phyloP scores from a whole-genome alignment of 805 yeast species.

The Lipomyces sp. region DNA sequence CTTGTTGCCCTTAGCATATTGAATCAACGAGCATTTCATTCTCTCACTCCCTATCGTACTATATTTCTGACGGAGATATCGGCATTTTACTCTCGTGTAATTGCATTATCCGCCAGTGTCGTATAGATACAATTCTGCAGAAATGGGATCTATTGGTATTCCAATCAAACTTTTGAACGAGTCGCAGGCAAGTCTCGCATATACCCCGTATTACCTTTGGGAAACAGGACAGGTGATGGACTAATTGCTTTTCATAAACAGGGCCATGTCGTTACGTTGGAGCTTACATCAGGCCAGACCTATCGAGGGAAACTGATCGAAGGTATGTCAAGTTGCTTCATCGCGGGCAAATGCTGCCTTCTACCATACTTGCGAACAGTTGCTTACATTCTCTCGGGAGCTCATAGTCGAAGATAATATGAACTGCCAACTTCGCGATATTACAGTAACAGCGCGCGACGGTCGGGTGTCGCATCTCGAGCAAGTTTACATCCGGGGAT shows the following conservation, averaged over 20 bases:
- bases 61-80: too few relatives aligned
- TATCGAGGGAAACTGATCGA: slow-evolving; percentile 84
- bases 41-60: too few relatives aligned
- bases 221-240: too few relatives aligned
- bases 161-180: slow-evolving; percentile 86
- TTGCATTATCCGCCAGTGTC: too few relatives aligned
- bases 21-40: too few relatives aligned
- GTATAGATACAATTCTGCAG: not conserved
- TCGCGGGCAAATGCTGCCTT: too few relatives aligned
- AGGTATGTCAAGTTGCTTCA: slow-evolving; percentile 43
- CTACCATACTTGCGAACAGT: too few relatives aligned
- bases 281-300: slow-evolving; percentile 77
- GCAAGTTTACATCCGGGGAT: slow-evolving; percentile 87
- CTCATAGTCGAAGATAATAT: slow-evolving; percentile 71
- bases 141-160: slow-evolving; percentile 64
- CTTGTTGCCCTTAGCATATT: too few relatives aligned
- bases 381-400: too few relatives aligned
- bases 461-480: slow-evolving; percentile 75
- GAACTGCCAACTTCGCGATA: slow-evolving; percentile 85
- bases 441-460: slow-evolving; percentile 69
- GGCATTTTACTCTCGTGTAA: too few relatives aligned
- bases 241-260: slow-evolving; percentile 33
- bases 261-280: slow-evolving; percentile 83
- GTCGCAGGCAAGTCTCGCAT: slow-evolving; percentile 52
- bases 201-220: too few relatives aligned